phyloP scores from a whole-genome alignment of 495 filamentous ascomycete genomes.

The Poronia punctata region DNA sequence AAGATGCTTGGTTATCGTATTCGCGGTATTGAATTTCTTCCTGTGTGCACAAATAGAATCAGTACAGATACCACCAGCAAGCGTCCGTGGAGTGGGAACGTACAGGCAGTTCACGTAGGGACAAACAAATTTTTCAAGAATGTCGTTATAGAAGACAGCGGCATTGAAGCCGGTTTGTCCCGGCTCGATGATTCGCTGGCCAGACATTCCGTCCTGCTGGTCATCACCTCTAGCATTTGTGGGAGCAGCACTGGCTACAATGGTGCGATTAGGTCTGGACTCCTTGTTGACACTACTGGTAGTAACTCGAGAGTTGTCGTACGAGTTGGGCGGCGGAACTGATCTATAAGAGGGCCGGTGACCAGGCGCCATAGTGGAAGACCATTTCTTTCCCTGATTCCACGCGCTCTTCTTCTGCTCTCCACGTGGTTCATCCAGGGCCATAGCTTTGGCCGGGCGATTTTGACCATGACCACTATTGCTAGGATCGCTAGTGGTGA shows the following conservation, averaged over 20 bases:
- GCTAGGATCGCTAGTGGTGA: conserved; percentile 8
- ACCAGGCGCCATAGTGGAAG: too few species aligned
- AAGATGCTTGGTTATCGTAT: conserved; percentile 25
- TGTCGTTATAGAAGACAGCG: conserved; percentile 16
- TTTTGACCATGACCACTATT: too few species aligned
- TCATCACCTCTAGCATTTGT: conserved; percentile 3
- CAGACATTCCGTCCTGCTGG: neutral
- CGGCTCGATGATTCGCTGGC: conserved; percentile 22
- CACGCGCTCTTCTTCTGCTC: conserved; percentile 7
- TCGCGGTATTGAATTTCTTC: conserved; percentile 17
- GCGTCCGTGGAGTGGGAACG: conserved; percentile 7
- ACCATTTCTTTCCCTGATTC: conserved; percentile 9
- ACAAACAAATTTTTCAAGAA: conserved; percentile 31
- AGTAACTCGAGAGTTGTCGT: conserved; percentile 6
- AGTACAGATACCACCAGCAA: neutral
- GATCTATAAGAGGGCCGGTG: too few species aligned
- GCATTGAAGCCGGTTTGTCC: conserved; percentile 23
- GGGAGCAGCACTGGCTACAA: conserved; percentile 2
- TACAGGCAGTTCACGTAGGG: conserved; percentile 34
- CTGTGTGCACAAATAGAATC: conserved; percentile 16
- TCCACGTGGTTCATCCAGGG: conserved; percentile 1
- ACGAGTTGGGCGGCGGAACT: neutral
- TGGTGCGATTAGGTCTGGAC: conserved; percentile 12
- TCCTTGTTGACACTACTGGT: conserved; percentile 12
- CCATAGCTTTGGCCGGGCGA: conserved; percentile 1